Conservation (phyloP, 805 yeast genomes). For the Cyberlindnera mycetangii region DNA sequence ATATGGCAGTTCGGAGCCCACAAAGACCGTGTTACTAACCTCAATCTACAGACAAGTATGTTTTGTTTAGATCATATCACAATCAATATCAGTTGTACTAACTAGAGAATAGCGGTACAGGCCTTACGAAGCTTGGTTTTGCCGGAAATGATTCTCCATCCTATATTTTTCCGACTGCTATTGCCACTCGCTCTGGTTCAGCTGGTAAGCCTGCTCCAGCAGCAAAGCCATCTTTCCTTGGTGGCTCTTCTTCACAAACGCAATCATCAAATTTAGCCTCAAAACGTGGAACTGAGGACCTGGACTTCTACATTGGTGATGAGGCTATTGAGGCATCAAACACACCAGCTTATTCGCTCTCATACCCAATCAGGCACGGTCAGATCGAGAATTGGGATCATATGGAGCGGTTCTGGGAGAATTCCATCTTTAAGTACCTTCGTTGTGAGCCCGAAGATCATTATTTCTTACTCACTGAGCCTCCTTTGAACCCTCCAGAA, state of each 20-base stretch:
- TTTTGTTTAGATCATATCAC: too few relatives aligned
- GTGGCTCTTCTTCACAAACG: conserved; percentile 24
- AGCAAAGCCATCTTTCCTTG: conserved; percentile 41
- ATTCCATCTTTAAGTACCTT: conserved; percentile 91
- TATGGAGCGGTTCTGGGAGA: conserved; percentile 99
- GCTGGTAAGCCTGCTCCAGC: conserved; percentile 44
- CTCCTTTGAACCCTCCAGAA: conserved; percentile 99
- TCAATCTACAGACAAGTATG: conserved; percentile 24
- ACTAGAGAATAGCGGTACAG: conserved; percentile 74
- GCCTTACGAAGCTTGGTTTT: conserved; percentile 93
- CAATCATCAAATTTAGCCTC: conserved; percentile 26
- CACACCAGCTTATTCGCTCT: conserved; percentile 83
- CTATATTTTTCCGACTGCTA: conserved; percentile 95
- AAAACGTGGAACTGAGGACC: conserved; percentile 88
- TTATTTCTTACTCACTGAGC: conserved; percentile 91
- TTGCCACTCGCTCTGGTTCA: conserved; percentile 59
- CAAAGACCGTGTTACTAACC: conserved; percentile 17
- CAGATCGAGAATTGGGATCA: conserved; percentile 99
- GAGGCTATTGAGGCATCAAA: conserved; percentile 91
- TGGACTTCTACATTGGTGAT: conserved; percentile 93
- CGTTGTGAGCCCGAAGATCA: conserved; percentile 99
- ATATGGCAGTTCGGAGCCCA: neutral
- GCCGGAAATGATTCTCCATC: conserved; percentile 99
- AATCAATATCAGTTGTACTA: too few relatives aligned
- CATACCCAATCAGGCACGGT: conserved; percentile 95